A percentile compares a stretch with the other conserved stretches of the same genome.
These are phyloP conservation scores for Sporisorium iseilematis-ciliati DNA, from an alignment of 1,284 basidiomycete species.

Conservation along the genomic window DNA sequence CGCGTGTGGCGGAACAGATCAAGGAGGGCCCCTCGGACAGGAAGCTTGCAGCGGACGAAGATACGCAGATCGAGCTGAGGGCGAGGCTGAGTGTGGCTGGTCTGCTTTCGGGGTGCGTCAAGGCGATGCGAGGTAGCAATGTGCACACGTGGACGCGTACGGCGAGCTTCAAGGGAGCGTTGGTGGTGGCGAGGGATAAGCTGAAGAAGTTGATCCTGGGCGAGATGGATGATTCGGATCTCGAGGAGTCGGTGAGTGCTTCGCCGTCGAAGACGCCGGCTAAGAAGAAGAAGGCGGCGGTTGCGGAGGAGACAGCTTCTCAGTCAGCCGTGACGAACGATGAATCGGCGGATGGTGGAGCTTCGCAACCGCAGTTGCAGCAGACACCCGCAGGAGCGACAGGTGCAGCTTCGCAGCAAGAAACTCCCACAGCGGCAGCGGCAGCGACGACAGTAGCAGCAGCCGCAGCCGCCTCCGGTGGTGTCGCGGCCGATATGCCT, in stretches of 20 bases:
- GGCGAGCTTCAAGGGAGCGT: constrained; percentile 21
- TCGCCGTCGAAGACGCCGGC: constrained; percentile 19
- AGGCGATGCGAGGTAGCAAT: constrained; percentile 35
- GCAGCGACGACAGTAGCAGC: constrained; percentile 7
- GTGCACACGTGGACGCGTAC: constrained; percentile 25
- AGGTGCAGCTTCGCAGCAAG: neutral
- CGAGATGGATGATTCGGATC: constrained; percentile 6
- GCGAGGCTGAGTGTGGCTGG: constrained; percentile 41
- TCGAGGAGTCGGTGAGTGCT: constrained; percentile 2
- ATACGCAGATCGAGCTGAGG: constrained; percentile 42
- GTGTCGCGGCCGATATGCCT: constrained; percentile 2
- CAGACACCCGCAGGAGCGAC: neutral
- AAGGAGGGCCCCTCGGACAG: constrained; percentile 16
- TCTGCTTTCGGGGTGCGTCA: constrained; percentile 45
- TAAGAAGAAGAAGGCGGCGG: constrained; percentile 15
- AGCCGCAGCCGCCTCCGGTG: neutral
- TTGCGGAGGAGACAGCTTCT: neutral
- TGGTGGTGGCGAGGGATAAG: constrained; percentile 14
- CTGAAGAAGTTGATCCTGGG: constrained; percentile 16
- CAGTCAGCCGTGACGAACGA: neutral
- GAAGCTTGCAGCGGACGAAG: constrained; percentile 40
- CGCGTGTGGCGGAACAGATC: constrained; percentile 44
- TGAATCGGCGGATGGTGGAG: constrained; percentile 1
- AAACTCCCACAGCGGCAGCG: neutral
- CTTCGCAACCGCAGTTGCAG: neutral